Evolutionary conservation across 306 rosid genomes (phyloP), one percentile per base, ranked within the genome.

Genomic region (Canavalia ensiformis): DNA sequence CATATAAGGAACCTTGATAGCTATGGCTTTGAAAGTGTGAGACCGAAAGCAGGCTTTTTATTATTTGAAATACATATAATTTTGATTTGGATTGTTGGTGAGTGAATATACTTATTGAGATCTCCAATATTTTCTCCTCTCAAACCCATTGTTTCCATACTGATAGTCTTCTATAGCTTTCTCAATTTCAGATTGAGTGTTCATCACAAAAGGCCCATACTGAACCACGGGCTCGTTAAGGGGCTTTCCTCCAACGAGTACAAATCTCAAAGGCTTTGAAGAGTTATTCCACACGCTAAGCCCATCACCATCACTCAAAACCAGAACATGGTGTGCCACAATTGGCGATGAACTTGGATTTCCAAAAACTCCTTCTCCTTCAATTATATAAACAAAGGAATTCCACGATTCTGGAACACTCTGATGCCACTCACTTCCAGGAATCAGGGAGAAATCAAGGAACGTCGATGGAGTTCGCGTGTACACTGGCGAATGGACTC

Each of bases 131-230:
- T 81, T 90, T 11, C 90, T 94, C 91, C 82, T 93, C 86, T 93
- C 98, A 85, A 95, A 95, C 0, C 99, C 99, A 81, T 95, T 93
- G 81, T 62, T 81, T 44, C 77, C 75, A 60, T 80, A 75, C 0
- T 91, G 95, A 82, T 93, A 91, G 81, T 95, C 99, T 75, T 91
- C 89, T 57, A 95, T 81, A 3, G 99, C 87, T 54, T 88, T 87
- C 29, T 93, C 90, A 66, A 95, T 95, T 44, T 95, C 97, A 82
- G 94, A 88, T 71, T 90, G 97, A 8, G 98, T 82, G 75, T 95
- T 95, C 99, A 95, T 95, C 51, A 95, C 99, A 87, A 95, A 93
- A 18, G 98, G 99, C 4, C 99, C 99, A 81, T 93, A 84, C 71
- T 91, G 97, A 68, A 83, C 96, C 63, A 95, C 91, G 2, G 98